phyloP scores from a whole-genome alignment of 805 yeast genomes.

The Tetrapisispora namnaoensis region DNA sequence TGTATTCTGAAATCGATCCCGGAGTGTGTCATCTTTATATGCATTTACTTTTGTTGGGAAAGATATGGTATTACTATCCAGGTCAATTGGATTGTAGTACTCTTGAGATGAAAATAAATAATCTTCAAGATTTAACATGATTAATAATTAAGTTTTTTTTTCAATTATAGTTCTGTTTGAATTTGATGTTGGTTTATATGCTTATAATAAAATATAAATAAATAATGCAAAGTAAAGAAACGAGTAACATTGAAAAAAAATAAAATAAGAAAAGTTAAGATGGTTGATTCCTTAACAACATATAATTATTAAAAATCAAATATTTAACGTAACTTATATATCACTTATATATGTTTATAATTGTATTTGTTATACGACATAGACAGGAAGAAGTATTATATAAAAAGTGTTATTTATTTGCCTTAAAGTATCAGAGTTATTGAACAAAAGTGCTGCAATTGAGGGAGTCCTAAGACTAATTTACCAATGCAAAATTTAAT shows the following conservation, averaged over 20 bases:
- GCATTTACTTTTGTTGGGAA: background rate
- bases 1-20: background rate
- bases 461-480: background rate
- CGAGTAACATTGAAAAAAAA: too few relatives aligned
- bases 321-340: too few relatives aligned
- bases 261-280: too few relatives aligned
- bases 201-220: too few relatives aligned
- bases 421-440: background rate
- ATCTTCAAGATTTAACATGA: conserved; percentile 1
- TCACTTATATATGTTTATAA: too few relatives aligned
- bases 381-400: too few relatives aligned
- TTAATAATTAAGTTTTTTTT: background rate
- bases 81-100: background rate
- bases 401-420: too few relatives aligned
- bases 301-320: too few relatives aligned
- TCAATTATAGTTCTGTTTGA: background rate
- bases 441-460: background rate
- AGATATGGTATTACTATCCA: background rate
- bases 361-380: too few relatives aligned
- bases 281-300: too few relatives aligned
- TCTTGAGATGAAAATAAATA: conserved; percentile 1
- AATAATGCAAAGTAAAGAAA: too few relatives aligned
- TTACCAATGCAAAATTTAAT: too few relatives aligned
- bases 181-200: background rate
- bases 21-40: background rate